These are phyloP conservation scores for Saccharomycopsis babjevae DNA, from an alignment of 805 yeast genomes.

Conservation along the genomic window DNA sequence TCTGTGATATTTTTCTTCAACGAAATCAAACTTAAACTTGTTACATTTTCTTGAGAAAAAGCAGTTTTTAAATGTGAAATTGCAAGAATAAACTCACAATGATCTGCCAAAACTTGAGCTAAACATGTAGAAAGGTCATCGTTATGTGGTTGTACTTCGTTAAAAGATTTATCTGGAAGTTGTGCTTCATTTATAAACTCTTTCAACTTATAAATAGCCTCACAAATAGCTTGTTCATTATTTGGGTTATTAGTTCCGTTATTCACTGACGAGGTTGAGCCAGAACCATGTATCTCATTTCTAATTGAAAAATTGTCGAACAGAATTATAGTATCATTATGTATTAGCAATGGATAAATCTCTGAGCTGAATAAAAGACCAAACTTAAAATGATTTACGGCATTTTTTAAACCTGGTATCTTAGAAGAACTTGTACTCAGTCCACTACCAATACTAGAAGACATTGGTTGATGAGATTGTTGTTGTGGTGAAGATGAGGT, in stretches of 20 bases:
- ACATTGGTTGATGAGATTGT: neutral
- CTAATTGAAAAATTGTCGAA: neutral
- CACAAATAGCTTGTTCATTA: neutral
- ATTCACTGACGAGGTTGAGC: neutral
- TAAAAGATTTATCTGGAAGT: neutral
- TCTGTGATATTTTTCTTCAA: neutral
- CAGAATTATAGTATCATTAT: neutral
- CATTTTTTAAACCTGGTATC: conserved; percentile 5
- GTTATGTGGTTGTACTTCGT: neutral
- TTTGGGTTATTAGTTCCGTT: neutral
- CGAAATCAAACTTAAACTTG: neutral
- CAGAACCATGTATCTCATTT: neutral
- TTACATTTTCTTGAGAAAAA: neutral
- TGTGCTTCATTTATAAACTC: neutral
- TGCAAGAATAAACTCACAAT: neutral
- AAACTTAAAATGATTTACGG: conserved; percentile 22
- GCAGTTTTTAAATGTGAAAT: neutral
- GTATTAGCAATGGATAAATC: neutral
- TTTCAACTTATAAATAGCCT: neutral
- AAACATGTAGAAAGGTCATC: neutral
- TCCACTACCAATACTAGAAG: neutral
- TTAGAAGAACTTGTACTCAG: neutral
- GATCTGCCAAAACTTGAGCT: neutral
- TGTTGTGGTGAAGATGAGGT: neutral
- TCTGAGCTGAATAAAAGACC: conserved; percentile 16